Percentiles rank a stretch among this genome's conserved stretches.
Conservation (phyloP, 441 rosid genomes). For the Gossypium armourianum region DNA sequence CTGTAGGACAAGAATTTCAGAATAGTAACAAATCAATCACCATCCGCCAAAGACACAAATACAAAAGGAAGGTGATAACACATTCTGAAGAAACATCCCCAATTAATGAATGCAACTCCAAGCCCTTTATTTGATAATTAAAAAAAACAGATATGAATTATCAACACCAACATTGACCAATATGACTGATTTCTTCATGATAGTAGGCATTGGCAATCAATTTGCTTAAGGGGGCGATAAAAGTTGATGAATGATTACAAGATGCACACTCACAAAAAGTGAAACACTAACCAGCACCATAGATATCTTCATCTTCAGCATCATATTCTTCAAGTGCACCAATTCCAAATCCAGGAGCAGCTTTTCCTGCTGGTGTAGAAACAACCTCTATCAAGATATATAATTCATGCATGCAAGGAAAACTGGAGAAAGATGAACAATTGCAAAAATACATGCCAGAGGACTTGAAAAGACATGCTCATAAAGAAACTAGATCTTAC, state of each 20-base stretch:
- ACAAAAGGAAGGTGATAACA: not conserved
- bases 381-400: slow-evolving; percentile 14
- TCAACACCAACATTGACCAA: not conserved
- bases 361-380: slow-evolving; percentile 71
- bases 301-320: slow-evolving; percentile 92
- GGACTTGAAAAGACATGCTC: slow-evolving; percentile 9
- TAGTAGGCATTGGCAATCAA: not conserved
- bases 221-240: not conserved
- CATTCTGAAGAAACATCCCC: not conserved
- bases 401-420: slow-evolving; percentile 9
- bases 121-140: not conserved
- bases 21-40: not conserved
- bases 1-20: not conserved
- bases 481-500: slow-evolving; percentile 38
- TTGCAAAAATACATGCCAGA: not conserved
- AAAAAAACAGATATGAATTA: not conserved
- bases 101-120: not conserved
- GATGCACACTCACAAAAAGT: not conserved
- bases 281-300: slow-evolving; percentile 44
- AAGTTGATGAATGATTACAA: not conserved
- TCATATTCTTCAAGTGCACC: slow-evolving; percentile 95
- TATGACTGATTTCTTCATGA: not conserved
- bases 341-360: slow-evolving; percentile 92
- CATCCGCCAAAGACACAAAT: not conserved
- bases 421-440: slow-evolving; percentile 5